Evolutionary conservation across 2,329 filamentous ascomycete species (phyloP).

Genomic region (Lomentospora prolificans): DNA sequence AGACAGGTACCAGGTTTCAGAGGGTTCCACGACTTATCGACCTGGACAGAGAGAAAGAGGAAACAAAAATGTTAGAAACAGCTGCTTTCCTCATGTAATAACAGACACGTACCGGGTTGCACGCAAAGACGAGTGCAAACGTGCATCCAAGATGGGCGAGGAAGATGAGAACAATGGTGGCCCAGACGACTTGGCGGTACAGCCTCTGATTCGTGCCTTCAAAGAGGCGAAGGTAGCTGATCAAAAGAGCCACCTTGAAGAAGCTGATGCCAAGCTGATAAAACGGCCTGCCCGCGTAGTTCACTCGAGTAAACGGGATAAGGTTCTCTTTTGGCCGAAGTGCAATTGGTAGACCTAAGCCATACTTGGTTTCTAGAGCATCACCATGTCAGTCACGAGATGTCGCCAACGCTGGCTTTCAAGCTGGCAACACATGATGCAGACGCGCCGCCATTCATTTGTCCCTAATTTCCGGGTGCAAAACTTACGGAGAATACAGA

Average conservation of each 20-base stretch:
- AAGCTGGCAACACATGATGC: no score
- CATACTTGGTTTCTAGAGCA: conserved; percentile 38
- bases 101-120: conserved; percentile 30
- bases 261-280: conserved; percentile 46
- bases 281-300: conserved; percentile 42
- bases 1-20: conserved; percentile 31
- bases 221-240: conserved; percentile 42
- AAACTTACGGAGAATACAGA: conserved; percentile 30
- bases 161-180: conserved; percentile 31
- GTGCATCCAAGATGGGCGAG: conserved; percentile 37
- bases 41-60: conserved; percentile 13
- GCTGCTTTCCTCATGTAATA: not conserved
- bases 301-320: conserved; percentile 35
- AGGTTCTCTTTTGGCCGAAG: conserved; percentile 33
- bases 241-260: conserved; percentile 44
- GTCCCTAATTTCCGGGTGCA: no score
- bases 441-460: no score
- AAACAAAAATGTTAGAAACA: conserved; percentile 1
- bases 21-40: conserved; percentile 36
- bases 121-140: conserved; percentile 39
- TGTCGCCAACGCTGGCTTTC: no score
- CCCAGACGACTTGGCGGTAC: conserved; percentile 35
- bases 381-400: conserved; percentile 1
- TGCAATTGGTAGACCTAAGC: conserved; percentile 36
- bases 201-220: conserved; percentile 33